These are phyloP conservation scores for Kalmanozyma brasiliensis DNA, from an alignment of 1,284 basidiomycete species.

Conservation along the genomic window DNA sequence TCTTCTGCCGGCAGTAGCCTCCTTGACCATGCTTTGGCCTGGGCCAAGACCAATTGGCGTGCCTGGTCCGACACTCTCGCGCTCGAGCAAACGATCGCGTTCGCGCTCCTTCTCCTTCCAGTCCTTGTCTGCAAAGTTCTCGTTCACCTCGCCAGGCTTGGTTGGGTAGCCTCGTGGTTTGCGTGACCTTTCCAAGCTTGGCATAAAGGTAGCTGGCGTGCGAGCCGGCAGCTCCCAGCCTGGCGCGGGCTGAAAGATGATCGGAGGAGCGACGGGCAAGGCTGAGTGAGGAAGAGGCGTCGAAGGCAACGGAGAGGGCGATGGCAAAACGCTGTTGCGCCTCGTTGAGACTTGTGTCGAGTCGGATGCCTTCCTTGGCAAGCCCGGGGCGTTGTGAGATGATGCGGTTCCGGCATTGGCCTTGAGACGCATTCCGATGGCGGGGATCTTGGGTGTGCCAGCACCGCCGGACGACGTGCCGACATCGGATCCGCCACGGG, in stretches of 20 bases:
- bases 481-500: conserved; percentile 26
- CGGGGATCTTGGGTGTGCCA: conserved; percentile 25
- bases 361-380: conserved; percentile 42
- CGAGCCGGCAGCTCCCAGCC: conserved; percentile 56
- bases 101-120: conserved; percentile 63
- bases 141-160: conserved; percentile 60
- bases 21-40: conserved; percentile 50
- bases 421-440: conserved; percentile 55
- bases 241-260: conserved; percentile 42
- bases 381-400: conserved; percentile 28
- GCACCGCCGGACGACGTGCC: conserved; percentile 10
- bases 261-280: conserved; percentile 4
- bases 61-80: conserved; percentile 48
- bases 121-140: conserved; percentile 62
- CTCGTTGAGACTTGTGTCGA: conserved; percentile 30
- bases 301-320: conserved; percentile 41
- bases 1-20: conserved; percentile 45
- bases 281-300: conserved; percentile 25
- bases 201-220: conserved; percentile 55
- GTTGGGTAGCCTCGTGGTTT: conserved; percentile 55
- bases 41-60: conserved; percentile 43
- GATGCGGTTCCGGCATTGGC: conserved; percentile 36
- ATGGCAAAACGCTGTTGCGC: conserved; percentile 46
- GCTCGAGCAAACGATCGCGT: conserved; percentile 51
- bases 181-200: conserved; percentile 40